Base-by-base conservation (phyloP, 768 basidiomycete genomes). In the Tricholoma terreum region DNA sequence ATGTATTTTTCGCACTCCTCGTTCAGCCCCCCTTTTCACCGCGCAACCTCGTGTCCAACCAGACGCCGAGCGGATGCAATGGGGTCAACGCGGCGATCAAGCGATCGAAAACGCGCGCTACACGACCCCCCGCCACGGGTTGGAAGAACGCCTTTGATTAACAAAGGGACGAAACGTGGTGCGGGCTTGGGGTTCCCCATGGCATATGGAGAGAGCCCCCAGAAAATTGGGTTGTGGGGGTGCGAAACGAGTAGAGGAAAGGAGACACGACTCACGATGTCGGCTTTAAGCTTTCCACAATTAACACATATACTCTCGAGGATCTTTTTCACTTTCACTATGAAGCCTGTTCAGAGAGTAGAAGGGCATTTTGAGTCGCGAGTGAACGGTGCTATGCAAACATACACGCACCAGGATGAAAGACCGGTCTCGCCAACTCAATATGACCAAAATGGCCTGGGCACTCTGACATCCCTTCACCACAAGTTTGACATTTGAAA, bases 401-500 rank as follows among this genome's bases (percentile, higher is more conserved):
- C 22, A 9, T 22, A 24, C 9, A 81, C 87, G 61, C 73, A 92
- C 93, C 94, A 73, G 93, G 90, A 73, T 98, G 96, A 69, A 94
- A 98, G 33, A 97, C 93, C n/a, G 96, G 94, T 65, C 94, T 81
- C 43, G 93, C 93, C 67, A 99, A 78, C 76, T 99, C 97, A 67
- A 99, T 93, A 71, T 98, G 95, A 55, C 97, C 97, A 77, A 99
- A 99, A 73, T 98, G 97, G 51, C 97, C 97, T 24, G 97, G 95
- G 77, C 97, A 99, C 71, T 98, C 97, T 15, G 94, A 89, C 95
- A 98, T 98, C n/a, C 95, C 96, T 81, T 99, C 97, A 63, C 94
- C 95, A 72, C 97, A 98, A 27, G 97, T 98, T 78, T 98, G 94
- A 71, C 97, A 99, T 78, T 98, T 98, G 78, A 96, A 95, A 71